Percentiles rank a stretch among this genome's conserved stretches.
These are phyloP conservation scores for Rubroboletus pulcherrimus DNA, from an alignment of 768 basidiomycete species.

Conservation along the genomic window DNA sequence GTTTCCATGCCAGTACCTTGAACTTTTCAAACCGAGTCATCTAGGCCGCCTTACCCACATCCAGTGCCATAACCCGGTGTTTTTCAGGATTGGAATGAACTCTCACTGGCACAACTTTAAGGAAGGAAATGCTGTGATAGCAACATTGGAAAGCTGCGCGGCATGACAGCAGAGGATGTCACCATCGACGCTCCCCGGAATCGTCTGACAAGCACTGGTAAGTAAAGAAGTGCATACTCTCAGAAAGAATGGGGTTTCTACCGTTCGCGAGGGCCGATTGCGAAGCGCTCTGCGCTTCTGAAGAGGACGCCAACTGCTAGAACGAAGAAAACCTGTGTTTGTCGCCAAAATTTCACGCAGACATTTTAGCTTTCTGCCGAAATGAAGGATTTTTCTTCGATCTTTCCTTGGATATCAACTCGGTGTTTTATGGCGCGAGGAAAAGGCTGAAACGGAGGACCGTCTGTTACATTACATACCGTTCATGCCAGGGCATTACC, in stretches of 20 bases:
- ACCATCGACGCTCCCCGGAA: neutral
- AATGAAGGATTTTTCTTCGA: neutral
- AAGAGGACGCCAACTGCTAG: neutral
- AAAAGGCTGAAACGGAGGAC: neutral
- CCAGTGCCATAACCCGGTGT: neutral
- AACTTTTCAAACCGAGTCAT: neutral
- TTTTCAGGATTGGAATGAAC: neutral
- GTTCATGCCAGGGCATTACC: neutral
- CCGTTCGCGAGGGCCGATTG: neutral
- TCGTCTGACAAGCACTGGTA: neutral
- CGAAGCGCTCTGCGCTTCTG: neutral
- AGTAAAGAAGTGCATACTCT: neutral
- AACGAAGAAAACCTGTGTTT: neutral
- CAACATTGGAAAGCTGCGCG: neutral
- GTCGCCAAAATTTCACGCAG: neutral
- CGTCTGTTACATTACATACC: neutral
- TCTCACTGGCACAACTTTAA: neutral
- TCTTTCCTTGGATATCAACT: neutral
- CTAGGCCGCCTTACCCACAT: neutral
- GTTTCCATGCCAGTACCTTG: neutral
- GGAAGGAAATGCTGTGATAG: neutral
- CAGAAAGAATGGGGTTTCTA: neutral
- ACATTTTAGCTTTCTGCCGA: neutral
- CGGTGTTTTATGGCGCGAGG: neutral
- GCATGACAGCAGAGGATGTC: neutral